Conservation (phyloP, 1,139 yeast genomes). For the Lodderomyces jiufengensis region DNA sequence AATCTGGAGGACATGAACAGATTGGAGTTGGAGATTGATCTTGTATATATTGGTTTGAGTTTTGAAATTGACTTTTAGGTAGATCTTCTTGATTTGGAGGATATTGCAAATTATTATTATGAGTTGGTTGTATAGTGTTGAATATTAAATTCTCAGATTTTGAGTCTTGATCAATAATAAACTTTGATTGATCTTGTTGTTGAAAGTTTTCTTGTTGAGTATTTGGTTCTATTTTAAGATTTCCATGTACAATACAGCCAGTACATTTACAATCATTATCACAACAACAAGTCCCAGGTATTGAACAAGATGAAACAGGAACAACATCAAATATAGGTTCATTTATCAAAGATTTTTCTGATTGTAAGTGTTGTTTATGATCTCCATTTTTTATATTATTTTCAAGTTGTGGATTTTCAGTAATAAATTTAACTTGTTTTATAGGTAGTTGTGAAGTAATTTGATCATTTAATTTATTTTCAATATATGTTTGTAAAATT, state of each 20-base stretch:
- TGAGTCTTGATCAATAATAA: conserved; percentile 2
- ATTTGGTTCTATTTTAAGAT: conserved; percentile 10
- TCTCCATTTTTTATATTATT: not conserved
- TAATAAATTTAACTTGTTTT: conserved; percentile 1
- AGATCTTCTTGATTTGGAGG: no score
- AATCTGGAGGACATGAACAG: conserved; percentile 44
- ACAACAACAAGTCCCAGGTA: conserved; percentile 51
- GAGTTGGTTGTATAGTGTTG: conserved; percentile 1
- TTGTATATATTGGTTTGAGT: not conserved
- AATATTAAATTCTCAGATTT: conserved; percentile 5
- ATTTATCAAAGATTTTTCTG: not conserved
- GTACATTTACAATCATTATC: conserved; percentile 45
- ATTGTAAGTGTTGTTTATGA: not conserved
- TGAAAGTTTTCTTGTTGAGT: conserved; percentile 1
- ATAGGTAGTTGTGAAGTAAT: not conserved
- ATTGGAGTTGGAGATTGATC: conserved; percentile 1
- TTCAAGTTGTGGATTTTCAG: conserved; percentile 4
- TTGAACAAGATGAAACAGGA: conserved; percentile 38
- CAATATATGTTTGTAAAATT: conserved; percentile 35
- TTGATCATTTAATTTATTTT: conserved; percentile 16
- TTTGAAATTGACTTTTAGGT: not conserved
- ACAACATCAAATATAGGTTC: conserved; percentile 21
- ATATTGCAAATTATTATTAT: no score
- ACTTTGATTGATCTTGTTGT: not conserved
- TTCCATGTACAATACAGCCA: conserved; percentile 46